These are phyloP conservation scores for Hypoxylon sp. DNA, from an alignment of 2,329 filamentous ascomycete species.

Conservation along the genomic window DNA sequence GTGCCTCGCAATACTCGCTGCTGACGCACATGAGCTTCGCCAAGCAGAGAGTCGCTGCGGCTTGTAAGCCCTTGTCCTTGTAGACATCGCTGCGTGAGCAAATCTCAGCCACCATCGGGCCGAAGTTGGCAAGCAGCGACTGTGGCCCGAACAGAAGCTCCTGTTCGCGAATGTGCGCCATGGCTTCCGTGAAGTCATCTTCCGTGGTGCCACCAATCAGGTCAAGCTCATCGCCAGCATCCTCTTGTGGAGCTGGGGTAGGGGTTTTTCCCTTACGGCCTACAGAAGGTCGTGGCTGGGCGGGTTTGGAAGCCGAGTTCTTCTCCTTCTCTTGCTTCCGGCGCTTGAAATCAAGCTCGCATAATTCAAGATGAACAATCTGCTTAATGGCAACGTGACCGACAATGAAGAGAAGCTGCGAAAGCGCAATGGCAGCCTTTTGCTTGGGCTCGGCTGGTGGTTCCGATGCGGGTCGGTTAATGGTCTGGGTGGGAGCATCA, in stretches of 20 bases:
- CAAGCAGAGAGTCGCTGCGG: constrained; percentile 91
- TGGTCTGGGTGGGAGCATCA: constrained; percentile 51
- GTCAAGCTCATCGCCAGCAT: constrained; percentile 89
- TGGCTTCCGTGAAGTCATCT: constrained; percentile 90
- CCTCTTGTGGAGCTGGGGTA: constrained; percentile 62
- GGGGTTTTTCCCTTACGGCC: constrained; percentile 50
- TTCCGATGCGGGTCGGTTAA: constrained; percentile 48
- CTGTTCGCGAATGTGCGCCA: constrained; percentile 85
- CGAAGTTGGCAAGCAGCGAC: constrained; percentile 90
- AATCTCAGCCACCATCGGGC: constrained; percentile 90
- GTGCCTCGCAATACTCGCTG: constrained; percentile 93
- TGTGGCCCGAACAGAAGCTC: constrained; percentile 83
- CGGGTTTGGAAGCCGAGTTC: constrained; percentile 59
- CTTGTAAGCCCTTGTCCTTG: constrained; percentile 88
- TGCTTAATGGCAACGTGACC: constrained; percentile 98
- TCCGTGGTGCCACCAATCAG: constrained; percentile 97
- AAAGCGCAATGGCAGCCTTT: constrained; percentile 80
- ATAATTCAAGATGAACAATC: constrained; percentile 97
- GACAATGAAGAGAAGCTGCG: constrained; percentile 93
- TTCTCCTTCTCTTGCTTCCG: constrained; percentile 92
- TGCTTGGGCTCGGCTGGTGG: constrained; percentile 64
- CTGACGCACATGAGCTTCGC: constrained; percentile 99
- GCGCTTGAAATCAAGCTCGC: constrained; percentile 97
- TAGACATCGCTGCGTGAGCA: constrained; percentile 96
- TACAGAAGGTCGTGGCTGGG: constrained; percentile 51